These are phyloP conservation scores for Aspergillus baeticus DNA, from an alignment of 495 filamentous ascomycete genomes.

Conservation along the genomic window DNA sequence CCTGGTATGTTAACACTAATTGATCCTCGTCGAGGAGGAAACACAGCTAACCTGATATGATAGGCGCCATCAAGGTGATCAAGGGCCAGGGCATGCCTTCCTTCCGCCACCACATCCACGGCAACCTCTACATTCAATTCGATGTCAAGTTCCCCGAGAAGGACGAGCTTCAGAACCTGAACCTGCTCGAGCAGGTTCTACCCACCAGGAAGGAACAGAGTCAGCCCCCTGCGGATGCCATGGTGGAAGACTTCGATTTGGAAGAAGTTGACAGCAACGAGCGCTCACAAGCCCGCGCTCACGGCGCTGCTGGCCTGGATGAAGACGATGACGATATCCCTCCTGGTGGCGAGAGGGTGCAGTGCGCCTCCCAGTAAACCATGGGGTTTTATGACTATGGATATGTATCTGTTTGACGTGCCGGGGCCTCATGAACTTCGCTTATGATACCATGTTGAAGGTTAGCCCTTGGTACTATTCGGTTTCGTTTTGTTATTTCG, in stretches of 20 bases:
- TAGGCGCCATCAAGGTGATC: constrained; percentile 90
- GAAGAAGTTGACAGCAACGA: constrained; percentile 78
- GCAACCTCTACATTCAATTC: constrained; percentile 98
- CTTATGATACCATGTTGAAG: constrained; percentile 48
- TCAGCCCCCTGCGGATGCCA: constrained; percentile 71
- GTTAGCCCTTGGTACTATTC: constrained; percentile 19
- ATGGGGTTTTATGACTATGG: constrained; percentile 10
- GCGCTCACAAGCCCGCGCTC: constrained; percentile 65
- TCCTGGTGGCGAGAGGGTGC: constrained; percentile 84
- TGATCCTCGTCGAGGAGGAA: not conserved
- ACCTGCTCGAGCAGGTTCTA: constrained; percentile 75
- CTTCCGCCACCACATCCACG: constrained; percentile 89
- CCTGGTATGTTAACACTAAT: constrained; percentile 65
- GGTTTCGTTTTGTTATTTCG: constrained; percentile 27
- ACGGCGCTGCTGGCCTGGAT: constrained; percentile 73
- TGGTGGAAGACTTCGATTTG: constrained; percentile 82
- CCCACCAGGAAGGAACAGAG: constrained; percentile 63
- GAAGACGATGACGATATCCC: constrained; percentile 79
- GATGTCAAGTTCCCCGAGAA: constrained; percentile 89
- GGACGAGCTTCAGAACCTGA: constrained; percentile 49
- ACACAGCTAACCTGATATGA: constrained; percentile 20
- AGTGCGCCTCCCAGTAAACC: constrained; percentile 94
- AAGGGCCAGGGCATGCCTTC: constrained; percentile 98
- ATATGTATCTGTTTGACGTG: constrained; percentile 19
- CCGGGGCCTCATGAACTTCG: constrained; percentile 36